Conservation (phyloP, 2,329 filamentous ascomycete genomes). For the Lecanoromycetidae sp. region DNA sequence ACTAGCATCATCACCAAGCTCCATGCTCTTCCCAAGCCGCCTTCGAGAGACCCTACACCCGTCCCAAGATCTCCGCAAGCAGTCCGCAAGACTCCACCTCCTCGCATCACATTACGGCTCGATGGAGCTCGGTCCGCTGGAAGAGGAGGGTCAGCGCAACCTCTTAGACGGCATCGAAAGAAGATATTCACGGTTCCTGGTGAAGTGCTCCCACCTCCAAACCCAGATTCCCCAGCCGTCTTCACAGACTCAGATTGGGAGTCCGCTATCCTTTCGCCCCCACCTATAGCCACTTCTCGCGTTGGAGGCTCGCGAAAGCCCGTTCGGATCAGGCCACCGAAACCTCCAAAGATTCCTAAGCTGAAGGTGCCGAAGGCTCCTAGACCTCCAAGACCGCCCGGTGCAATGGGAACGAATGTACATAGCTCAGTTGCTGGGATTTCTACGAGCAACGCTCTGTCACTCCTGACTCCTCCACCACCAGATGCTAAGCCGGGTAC, state of each 20-base stretch:
- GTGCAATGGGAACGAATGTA: slow-evolving; percentile 38
- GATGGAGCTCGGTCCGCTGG: slow-evolving; percentile 16
- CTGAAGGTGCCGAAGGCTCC: slow-evolving; percentile 13
- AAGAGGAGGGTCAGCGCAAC: slow-evolving; percentile 3
- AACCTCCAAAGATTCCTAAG: slow-evolving; percentile 20
- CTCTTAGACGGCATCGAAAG: slow-evolving; percentile 15
- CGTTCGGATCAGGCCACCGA: slow-evolving; percentile 21
- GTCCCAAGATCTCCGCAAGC: slow-evolving; percentile 29
- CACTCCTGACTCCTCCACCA: slow-evolving; percentile 47
- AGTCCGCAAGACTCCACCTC: slow-evolving; percentile 27
- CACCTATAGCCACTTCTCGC: slow-evolving; percentile 19
- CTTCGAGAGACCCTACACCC: slow-evolving; percentile 49
- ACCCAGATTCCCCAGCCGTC: slow-evolving; percentile 28
- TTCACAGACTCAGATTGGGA: slow-evolving; percentile 29
- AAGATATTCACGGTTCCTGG: slow-evolving; percentile 33
- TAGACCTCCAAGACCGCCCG: slow-evolving; percentile 16
- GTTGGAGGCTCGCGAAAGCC: slow-evolving; percentile 20
- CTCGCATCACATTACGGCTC: slow-evolving; percentile 22
- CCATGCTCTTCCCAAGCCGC: slow-evolving; percentile 47
- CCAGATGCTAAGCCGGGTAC: slow-evolving; percentile 47
- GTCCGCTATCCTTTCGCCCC: slow-evolving; percentile 25
- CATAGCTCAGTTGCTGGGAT: slow-evolving; percentile 44
- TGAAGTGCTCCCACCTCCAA: slow-evolving; percentile 33
- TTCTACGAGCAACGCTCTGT: slow-evolving; percentile 50
- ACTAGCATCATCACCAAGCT: slow-evolving; percentile 50